Percentiles rank a stretch among this genome's conserved stretches.
Conservation (phyloP, 169 alveolate species). For the Ichthyophthirius multifiliis region DNA sequence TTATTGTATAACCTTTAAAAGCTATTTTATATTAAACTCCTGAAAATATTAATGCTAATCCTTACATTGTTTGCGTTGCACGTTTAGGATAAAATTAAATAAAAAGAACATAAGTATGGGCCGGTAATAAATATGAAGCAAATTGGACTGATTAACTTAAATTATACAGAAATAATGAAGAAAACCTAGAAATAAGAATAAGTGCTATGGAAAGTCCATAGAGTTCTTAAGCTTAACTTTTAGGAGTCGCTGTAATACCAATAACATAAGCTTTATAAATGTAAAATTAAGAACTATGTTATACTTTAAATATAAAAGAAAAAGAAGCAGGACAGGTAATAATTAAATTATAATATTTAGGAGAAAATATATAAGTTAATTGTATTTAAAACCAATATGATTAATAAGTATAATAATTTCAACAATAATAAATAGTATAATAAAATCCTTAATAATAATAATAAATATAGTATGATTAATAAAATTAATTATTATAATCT, state of each 20-base stretch:
- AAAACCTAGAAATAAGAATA: neutral
- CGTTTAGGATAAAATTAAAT: too few relatives aligned
- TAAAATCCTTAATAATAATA: neutral
- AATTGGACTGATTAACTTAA: neutral
- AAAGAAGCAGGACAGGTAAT: neutral
- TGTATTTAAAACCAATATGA: neutral
- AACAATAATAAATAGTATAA: neutral
- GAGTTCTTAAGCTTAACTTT: neutral
- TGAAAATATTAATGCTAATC: too few relatives aligned
- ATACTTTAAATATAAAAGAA: neutral
- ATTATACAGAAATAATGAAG: neutral
- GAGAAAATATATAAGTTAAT: neutral
- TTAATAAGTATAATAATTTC: neutral
- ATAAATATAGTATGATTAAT: too few relatives aligned
- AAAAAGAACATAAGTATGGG: constrained; percentile 7
- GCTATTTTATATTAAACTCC: too few relatives aligned
- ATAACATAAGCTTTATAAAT: neutral
- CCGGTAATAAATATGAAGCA: neutral
- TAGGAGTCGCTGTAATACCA: neutral
- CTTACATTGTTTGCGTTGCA: too few relatives aligned
- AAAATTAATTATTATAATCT: too few relatives aligned
- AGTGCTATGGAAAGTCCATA: neutral
- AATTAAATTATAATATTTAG: neutral
- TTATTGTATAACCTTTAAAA: too few relatives aligned
- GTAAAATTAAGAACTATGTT: neutral